These are phyloP conservation scores for Asterochloris sp. DNA, from an alignment of 139 green algal species.

Conservation along the genomic window DNA sequence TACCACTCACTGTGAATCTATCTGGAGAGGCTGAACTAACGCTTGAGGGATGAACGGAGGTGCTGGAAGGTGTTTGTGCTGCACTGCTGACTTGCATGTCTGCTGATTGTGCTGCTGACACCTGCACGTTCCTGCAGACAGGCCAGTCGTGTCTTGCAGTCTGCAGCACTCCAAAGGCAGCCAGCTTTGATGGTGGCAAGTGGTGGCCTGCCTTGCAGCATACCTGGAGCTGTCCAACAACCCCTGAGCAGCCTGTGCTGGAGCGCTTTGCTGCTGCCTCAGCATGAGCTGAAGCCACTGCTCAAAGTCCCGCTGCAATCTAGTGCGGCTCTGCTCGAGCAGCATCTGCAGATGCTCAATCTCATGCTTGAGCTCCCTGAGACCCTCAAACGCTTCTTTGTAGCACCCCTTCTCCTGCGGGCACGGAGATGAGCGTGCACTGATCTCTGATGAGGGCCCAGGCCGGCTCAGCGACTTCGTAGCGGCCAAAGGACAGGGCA, in stretches of 20 bases:
- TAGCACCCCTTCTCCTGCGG: constrained; percentile 69
- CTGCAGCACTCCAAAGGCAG: too few species aligned
- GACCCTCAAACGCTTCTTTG: constrained; percentile 63
- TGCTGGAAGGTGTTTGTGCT: background rate
- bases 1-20: too few species aligned
- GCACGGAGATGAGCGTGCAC: too few species aligned
- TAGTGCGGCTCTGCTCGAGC: constrained; percentile 63
- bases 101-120: background rate
- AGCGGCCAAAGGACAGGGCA: too few species aligned
- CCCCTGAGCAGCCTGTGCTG: background rate
- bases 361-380: constrained; percentile 77
- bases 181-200: too few species aligned
- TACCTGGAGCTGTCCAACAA: background rate
- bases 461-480: too few species aligned
- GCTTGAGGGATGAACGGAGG: background rate
- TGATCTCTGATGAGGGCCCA: too few species aligned
- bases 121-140: too few species aligned
- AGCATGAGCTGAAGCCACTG: constrained; percentile 53
- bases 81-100: background rate
- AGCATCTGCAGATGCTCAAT: constrained; percentile 84
- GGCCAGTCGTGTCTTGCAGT: too few species aligned
- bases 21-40: too few species aligned
- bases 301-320: constrained; percentile 79
- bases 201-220: too few species aligned
- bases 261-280: constrained; percentile 9